A percentile compares a stretch with the other conserved stretches of the same genome.
These are phyloP conservation scores for Mediolabrus comicus DNA, from an alignment of 108 stramenopile genomes.

Conservation along the genomic window DNA sequence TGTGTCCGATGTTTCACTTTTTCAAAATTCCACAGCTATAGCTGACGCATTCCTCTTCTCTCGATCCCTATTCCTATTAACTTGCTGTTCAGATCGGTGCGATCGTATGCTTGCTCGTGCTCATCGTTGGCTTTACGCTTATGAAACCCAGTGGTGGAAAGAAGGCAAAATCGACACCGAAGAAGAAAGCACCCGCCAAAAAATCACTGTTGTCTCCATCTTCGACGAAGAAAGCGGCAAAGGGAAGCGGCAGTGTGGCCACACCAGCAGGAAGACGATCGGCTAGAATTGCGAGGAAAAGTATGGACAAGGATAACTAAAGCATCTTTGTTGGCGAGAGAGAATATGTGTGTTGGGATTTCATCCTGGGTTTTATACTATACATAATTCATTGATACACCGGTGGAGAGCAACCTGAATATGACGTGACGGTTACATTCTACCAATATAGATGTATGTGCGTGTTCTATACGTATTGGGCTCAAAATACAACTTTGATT, in stretches of 20 bases:
- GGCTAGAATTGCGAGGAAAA: conserved; percentile 6
- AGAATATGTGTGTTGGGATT: neutral
- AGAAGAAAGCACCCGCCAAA: neutral
- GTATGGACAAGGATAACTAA: neutral
- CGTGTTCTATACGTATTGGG: neutral
- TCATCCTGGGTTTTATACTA: neutral
- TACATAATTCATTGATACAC: neutral
- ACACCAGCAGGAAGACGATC: conserved; percentile 10
- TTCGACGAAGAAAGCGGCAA: neutral
- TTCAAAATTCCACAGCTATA: no score
- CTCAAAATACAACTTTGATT: neutral
- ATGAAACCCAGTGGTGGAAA: neutral
- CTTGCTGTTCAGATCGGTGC: neutral
- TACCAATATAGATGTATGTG: neutral
- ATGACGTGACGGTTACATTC: neutral
- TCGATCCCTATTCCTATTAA: neutral
- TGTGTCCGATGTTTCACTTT: no score
- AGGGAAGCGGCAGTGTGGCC: neutral
- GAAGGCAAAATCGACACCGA: neutral
- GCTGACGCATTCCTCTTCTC: neutral
- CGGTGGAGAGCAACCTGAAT: neutral
- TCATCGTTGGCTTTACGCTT: neutral
- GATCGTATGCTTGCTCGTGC: neutral
- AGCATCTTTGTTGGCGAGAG: neutral
- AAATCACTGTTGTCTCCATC: neutral